Conservation (phyloP, 2,329 filamentous ascomycete genomes). For the Fusarium sp. region DNA sequence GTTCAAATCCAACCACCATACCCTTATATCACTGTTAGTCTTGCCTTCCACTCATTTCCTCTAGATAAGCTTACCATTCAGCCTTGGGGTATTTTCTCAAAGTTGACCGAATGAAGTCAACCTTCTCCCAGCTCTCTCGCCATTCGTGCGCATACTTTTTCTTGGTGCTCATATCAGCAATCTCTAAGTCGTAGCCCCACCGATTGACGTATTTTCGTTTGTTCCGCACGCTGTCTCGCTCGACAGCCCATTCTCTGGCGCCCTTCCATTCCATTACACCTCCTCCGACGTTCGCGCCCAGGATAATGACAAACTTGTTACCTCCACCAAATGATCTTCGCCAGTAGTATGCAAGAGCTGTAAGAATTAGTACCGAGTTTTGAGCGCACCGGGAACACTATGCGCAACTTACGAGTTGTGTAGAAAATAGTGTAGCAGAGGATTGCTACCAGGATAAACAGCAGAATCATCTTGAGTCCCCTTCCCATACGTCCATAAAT, state of each 20-base stretch:
- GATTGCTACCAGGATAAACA: slow-evolving; percentile 70
- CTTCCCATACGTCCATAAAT: slow-evolving; percentile 67
- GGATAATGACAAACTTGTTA: slow-evolving; percentile 90
- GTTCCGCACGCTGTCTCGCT: slow-evolving; percentile 94
- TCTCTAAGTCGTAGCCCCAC: slow-evolving; percentile 96
- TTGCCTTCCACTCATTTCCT: background rate
- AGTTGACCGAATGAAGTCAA: slow-evolving; percentile 88
- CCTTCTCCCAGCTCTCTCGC: slow-evolving; percentile 99
- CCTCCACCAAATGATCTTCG: slow-evolving; percentile 83
- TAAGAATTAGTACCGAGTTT: background rate
- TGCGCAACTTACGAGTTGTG: slow-evolving; percentile 73
- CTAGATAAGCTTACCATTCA: slow-evolving; percentile 78
- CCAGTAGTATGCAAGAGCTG: slow-evolving; percentile 68
- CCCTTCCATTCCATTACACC: slow-evolving; percentile 99
- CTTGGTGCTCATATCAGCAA: slow-evolving; percentile 98
- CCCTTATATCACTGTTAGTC: slow-evolving; percentile 74
- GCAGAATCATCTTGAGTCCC: slow-evolving; percentile 72
- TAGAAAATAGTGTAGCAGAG: slow-evolving; percentile 80
- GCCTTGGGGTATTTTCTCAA: slow-evolving; percentile 95
- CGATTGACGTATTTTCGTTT: slow-evolving; percentile 87
- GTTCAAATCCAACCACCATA: slow-evolving; percentile 99
- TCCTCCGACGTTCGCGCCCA: slow-evolving; percentile 93
- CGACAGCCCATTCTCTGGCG: slow-evolving; percentile 96
- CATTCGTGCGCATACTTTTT: slow-evolving; percentile 99
- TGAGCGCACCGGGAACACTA: background rate